Evolutionary conservation across 305 asterid genomes (phyloP), one percentile per base, ranked within the genome.

Genomic region (Fraxinus velutina): DNA sequence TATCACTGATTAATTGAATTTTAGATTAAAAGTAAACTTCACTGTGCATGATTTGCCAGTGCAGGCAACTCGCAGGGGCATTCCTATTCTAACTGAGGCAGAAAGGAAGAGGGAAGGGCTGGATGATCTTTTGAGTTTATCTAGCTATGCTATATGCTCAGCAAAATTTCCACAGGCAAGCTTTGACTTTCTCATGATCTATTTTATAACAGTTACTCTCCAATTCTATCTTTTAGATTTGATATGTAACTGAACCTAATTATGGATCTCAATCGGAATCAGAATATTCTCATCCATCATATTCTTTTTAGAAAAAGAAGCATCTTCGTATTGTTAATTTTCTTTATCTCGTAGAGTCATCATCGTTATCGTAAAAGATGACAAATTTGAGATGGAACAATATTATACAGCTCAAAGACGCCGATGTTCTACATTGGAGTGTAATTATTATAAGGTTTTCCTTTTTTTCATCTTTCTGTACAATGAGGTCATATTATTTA

Each of bases 111-210:
- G 98, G 88, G 99, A 96, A 76, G 99, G 99, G 44, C 79, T 91
- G 85, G 97, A 96, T 88, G 90, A 92, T 80, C 97, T 96, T 82
- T 86, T 96, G 90, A 89, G 85, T 78, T 88, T 87, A 74, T 89
- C 97, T 32, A 90, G 85, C 85, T 96, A 94, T 84, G 90, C 79
- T 78, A 86, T 96, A 80, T 96, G 99, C 92, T 91, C 99, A 27
- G 90, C 90, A 60, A 90, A 87, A 82, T 94, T 94, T 89, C 98
- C 99, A 75, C 97, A 96, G 98, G 99, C 90, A 91, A 55, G 93
- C 82, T 81, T 77, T 42, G 62, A 73, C 50, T 64, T 74, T 39
- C 34, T 77, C 13, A 44, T 72, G 83, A 77, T 17, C 80, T 79
- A 62, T 75, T 52, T 75, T 15, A 52, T 27, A 29, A 37, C 73